Percentiles rank a stretch among this genome's conserved stretches.
Evolutionary conservation across 257 asterid genomes (phyloP).

Genomic region (Craterostigma plantagineum): DNA sequence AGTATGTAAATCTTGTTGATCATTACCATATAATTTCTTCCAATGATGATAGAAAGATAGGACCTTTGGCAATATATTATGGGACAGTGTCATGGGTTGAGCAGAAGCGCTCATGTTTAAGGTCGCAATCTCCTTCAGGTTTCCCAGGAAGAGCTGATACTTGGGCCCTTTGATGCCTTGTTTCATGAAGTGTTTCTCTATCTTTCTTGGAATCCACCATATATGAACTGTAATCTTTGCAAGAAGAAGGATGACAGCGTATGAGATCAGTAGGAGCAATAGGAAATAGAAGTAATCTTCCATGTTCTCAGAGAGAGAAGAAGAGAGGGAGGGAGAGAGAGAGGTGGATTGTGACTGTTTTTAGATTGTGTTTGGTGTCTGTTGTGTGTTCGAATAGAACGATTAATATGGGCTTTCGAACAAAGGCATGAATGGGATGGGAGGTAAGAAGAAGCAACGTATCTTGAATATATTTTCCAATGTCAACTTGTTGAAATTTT

Average conservation of each 20-base stretch:
- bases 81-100: constrained; percentile 51
- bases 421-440: no score
- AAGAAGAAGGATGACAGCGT: constrained; percentile 14
- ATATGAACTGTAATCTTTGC: constrained; percentile 23
- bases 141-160: constrained; percentile 55
- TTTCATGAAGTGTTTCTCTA: constrained; percentile 32
- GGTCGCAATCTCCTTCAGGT: constrained; percentile 56
- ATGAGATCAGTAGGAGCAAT: constrained; percentile 26
- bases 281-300: constrained; percentile 20
- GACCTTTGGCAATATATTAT: constrained; percentile 80
- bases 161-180: constrained; percentile 79
- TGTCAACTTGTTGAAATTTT: no score
- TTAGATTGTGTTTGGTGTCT: no score
- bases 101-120: constrained; percentile 40
- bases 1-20: constrained; percentile 12
- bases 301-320: no score
- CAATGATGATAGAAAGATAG: constrained; percentile 85
- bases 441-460: no score
- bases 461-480: no score
- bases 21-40: constrained; percentile 77
- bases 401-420: no score
- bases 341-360: no score
- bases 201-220: constrained; percentile 68
- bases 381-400: no score
- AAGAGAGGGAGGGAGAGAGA: no score